phyloP scores from a whole-genome alignment of 176 grass and related monocot species.

The Musa schizocarpa region DNA sequence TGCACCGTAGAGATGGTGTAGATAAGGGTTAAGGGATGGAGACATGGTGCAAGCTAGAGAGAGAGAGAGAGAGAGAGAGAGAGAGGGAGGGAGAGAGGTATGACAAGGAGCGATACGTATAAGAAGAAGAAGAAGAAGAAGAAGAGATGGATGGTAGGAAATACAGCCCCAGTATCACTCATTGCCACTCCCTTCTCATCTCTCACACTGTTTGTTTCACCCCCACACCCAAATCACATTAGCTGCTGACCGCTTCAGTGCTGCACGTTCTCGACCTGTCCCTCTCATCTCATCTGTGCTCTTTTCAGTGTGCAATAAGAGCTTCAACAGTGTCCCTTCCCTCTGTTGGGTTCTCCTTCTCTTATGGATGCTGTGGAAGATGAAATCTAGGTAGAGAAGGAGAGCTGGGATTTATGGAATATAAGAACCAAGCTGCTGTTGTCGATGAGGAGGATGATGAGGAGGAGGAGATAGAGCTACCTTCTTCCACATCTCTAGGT shows the following conservation, averaged over 20 bases:
- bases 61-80: background rate
- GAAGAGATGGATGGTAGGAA: background rate
- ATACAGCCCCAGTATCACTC: background rate
- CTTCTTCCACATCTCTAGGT: background rate
- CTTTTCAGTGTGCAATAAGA: background rate
- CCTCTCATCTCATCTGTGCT: background rate
- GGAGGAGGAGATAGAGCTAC: background rate
- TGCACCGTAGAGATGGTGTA: too few relatives aligned
- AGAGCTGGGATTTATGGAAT: background rate
- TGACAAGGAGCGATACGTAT: too few relatives aligned
- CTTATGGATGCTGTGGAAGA: background rate
- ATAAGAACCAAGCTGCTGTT: conserved; percentile 10
- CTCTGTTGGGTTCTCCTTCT: background rate
- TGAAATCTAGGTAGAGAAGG: background rate
- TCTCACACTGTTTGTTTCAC: background rate
- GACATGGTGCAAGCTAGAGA: background rate
- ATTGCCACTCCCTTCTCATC: background rate
- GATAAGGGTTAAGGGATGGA: too few relatives aligned
- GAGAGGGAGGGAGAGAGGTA: background rate
- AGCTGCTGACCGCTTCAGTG: background rate
- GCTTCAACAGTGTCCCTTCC: background rate
- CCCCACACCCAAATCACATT: background rate
- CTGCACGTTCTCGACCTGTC: conserved; percentile 1
- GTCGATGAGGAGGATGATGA: background rate
- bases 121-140: background rate